phyloP scores from a whole-genome alignment of 805 yeast genomes.

The Tetrapisispora fleetii region DNA sequence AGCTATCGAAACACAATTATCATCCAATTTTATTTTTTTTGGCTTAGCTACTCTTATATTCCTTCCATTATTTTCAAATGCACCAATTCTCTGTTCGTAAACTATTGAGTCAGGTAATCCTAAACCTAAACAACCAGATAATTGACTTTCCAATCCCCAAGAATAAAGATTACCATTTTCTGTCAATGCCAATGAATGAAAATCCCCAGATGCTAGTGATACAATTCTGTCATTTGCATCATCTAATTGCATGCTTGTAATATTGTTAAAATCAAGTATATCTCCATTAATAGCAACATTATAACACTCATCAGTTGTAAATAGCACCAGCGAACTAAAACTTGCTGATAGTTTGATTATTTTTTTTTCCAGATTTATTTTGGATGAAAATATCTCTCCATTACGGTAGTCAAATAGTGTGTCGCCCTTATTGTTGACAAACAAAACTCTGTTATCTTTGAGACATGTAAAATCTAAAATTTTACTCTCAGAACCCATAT shows the following conservation, averaged over 20 bases:
- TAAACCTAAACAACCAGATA: conserved; percentile 65
- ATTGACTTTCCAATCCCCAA: conserved; percentile 59
- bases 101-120: conserved; percentile 31
- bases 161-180: conserved; percentile 45
- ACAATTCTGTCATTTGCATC: conserved; percentile 38
- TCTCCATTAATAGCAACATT: conserved; percentile 15
- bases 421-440: conserved; percentile 37
- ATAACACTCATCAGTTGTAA: conserved; percentile 40
- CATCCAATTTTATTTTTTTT: conserved; percentile 28
- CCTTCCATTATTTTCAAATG: conserved; percentile 22
- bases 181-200: conserved; percentile 57
- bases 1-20: conserved; percentile 40
- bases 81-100: conserved; percentile 18
- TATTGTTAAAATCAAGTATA: conserved; percentile 7
- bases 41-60: conserved; percentile 36
- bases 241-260: conserved; percentile 13
- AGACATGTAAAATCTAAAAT: conserved; percentile 48
- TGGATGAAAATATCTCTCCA: conserved; percentile 5
- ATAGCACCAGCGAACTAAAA: conserved; percentile 43
- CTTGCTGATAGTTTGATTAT: conserved; percentile 48
- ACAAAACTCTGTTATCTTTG: conserved; percentile 39
- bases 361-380: conserved; percentile 13
- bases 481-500: conserved; percentile 24
- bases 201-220: conserved; percentile 59
- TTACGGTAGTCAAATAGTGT: conserved; percentile 29